Conservation (phyloP, 495 filamentous ascomycete genomes). For the Aspergillus asperescens region DNA sequence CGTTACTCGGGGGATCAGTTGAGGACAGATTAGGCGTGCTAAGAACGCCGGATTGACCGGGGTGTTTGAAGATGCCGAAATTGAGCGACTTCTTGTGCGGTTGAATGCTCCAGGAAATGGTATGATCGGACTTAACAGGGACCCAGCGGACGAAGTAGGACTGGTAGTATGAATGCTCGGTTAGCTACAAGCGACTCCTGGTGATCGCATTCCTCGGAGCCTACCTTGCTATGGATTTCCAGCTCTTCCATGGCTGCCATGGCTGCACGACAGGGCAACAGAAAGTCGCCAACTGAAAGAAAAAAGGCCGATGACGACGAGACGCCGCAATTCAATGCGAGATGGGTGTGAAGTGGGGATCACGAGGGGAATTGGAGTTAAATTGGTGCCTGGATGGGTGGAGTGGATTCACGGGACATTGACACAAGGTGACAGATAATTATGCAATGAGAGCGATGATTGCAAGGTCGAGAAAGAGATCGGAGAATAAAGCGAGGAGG, state of each 20-base stretch:
- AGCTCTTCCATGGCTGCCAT: slow-evolving; percentile 97
- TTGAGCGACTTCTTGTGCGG: slow-evolving; percentile 97
- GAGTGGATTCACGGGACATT: background rate
- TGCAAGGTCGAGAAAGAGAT: background rate
- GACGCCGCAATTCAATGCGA: background rate
- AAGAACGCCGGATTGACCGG: slow-evolving; percentile 56
- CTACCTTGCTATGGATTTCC: slow-evolving; percentile 95
- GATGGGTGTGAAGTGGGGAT: background rate
- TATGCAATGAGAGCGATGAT: background rate
- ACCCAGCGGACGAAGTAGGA: slow-evolving; percentile 98
- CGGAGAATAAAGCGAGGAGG: background rate
- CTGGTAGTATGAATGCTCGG: slow-evolving; percentile 40
- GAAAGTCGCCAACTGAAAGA: background rate
- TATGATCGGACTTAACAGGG: slow-evolving; percentile 77
- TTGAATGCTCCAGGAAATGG: slow-evolving; percentile 96
- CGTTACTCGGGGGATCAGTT: slow-evolving; percentile 40
- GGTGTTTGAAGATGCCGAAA: slow-evolving; percentile 96
- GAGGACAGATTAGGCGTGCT: slow-evolving; percentile 37
- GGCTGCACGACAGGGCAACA: slow-evolving; percentile 19
- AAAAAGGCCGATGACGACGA: background rate
- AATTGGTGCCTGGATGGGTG: slow-evolving; percentile 1
- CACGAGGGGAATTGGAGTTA: background rate
- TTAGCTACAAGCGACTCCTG: background rate
- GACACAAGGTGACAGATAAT: background rate
- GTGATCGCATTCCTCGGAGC: slow-evolving; percentile 15